A percentile compares a stretch with the other conserved stretches of the same genome.
These are phyloP conservation scores for Mycena venus DNA, from an alignment of 768 basidiomycete genomes.

Conservation along the genomic window DNA sequence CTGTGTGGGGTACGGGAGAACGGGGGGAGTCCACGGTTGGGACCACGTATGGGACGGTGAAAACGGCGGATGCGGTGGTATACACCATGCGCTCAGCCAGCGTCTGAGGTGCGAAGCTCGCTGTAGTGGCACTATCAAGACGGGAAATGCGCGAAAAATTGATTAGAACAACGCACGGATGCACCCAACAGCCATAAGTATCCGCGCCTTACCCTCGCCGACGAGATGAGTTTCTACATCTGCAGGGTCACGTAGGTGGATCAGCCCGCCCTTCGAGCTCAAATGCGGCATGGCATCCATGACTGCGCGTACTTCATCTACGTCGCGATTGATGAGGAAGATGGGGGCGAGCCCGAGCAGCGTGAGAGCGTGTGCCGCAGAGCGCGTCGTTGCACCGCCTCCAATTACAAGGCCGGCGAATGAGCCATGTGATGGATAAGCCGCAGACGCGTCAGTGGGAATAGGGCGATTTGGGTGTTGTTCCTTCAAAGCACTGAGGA, in stretches of 20 bases:
- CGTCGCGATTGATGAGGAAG: slow-evolving; percentile 48
- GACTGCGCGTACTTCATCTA: slow-evolving; percentile 45
- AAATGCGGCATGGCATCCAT: slow-evolving; percentile 42
- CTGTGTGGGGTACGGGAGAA: slow-evolving; percentile 44
- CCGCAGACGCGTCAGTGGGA: slow-evolving; percentile 33
- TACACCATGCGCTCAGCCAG: slow-evolving; percentile 49
- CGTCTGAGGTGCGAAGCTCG: slow-evolving; percentile 44
- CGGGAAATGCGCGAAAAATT: not conserved
- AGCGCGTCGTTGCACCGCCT: slow-evolving; percentile 54
- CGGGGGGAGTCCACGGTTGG: slow-evolving; percentile 22
- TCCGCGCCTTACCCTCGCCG: slow-evolving; percentile 33
- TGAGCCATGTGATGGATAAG: slow-evolving; percentile 10
- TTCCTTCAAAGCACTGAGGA: slow-evolving; percentile 41
- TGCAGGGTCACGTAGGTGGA: slow-evolving; percentile 46
- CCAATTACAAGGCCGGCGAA: slow-evolving; percentile 51
- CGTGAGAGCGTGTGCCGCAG: slow-evolving; percentile 54
- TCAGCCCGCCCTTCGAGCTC: slow-evolving; percentile 34
- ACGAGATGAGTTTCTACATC: slow-evolving; percentile 47
- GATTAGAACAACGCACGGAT: slow-evolving; percentile 43
- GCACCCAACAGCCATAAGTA: slow-evolving; percentile 52
- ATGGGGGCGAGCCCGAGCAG: slow-evolving; percentile 71
- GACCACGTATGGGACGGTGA: slow-evolving; percentile 46
- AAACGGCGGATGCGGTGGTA: slow-evolving; percentile 45
- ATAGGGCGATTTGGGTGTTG: slow-evolving; percentile 36
- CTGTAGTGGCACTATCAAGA: slow-evolving; percentile 26